phyloP scores from a whole-genome alignment of 345 rosid species.

The Eucalyptus marginata region DNA sequence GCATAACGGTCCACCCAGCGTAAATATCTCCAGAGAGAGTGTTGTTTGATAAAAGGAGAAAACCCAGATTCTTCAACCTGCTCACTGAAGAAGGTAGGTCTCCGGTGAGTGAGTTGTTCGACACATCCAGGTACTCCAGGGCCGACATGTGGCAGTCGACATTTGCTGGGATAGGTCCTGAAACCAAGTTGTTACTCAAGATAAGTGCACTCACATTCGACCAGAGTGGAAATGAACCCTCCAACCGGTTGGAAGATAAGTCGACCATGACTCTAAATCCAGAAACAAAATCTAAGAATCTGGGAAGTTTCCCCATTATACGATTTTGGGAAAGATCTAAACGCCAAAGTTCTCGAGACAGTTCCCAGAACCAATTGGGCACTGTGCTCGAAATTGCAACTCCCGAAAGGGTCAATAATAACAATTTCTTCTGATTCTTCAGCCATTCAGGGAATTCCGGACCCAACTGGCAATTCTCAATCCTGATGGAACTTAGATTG shows the following conservation, averaged over 20 bases:
- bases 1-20: neutral
- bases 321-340: conserved; percentile 11
- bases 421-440: neutral
- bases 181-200: neutral
- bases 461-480: neutral
- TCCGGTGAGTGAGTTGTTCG: neutral
- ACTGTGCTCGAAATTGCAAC: neutral
- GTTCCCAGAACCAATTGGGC: conserved; percentile 9
- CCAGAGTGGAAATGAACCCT: neutral
- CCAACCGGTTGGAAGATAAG: neutral
- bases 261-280: neutral
- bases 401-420: neutral
- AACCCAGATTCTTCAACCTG: neutral
- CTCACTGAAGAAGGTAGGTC: neutral
- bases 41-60: conserved; percentile 4
- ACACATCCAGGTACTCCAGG: neutral
- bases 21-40: conserved; percentile 5
- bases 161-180: neutral
- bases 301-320: conserved; percentile 1
- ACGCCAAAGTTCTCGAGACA: neutral
- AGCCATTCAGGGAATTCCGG: conserved; percentile 12
- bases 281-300: neutral
- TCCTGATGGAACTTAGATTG: neutral
- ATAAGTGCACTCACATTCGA: neutral
- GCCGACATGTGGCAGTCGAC: neutral